Base-by-base conservation (phyloP, 306 rosid species). In the Vachellia collinsii region DNA sequence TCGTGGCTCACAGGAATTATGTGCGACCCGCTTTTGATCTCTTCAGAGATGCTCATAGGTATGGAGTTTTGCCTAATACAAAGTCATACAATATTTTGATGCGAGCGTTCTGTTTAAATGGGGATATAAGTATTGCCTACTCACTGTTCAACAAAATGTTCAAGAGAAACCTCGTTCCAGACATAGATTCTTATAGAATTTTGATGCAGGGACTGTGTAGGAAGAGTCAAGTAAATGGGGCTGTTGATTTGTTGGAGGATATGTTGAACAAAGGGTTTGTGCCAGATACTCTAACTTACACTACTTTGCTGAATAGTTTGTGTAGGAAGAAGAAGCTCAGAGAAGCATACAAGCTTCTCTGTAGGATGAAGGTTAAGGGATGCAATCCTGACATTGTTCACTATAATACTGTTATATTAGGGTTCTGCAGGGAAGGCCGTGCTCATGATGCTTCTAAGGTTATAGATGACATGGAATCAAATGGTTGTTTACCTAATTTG, bases 321-420 rank as follows among this genome's bases (percentile, higher is more conserved):
- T 93, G 97, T 78, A 88, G 99, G 89, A 94, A 94, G 88, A 93
- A 91, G 85, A 82, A 90, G 83, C 93, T 94, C 0, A 86, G 89
- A 36, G 99, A 94, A 80, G 97, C 97, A 16, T 94, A 91, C 77
- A 94, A 93, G 88, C 94, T 94, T 79, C 97, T 93, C 6, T 93
- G 99, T 77, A 88, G 99, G 87, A 94, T 94, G 97, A 94, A 91
- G 81, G 94, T 94, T 19, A 94, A 90, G 63, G 99, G 99, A 9
- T 94, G 99, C 64, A 94, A 94, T 79, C 97, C 97, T 9, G 97
- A 93, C 25, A 86, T 92, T 19, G 91, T 92, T 77, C 99, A 93
- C 78, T 94, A 89, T 13, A 94, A 94, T 66, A 94, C 89, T 2
- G 91, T 91, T 75, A 89, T 94, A 72, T 63, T 75, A 22, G 99